Evolutionary conservation across 495 filamentous ascomycete genomes (phyloP), one percentile per base, ranked within the genome.

Genomic region (Hypoxylon crocopeplum): DNA sequence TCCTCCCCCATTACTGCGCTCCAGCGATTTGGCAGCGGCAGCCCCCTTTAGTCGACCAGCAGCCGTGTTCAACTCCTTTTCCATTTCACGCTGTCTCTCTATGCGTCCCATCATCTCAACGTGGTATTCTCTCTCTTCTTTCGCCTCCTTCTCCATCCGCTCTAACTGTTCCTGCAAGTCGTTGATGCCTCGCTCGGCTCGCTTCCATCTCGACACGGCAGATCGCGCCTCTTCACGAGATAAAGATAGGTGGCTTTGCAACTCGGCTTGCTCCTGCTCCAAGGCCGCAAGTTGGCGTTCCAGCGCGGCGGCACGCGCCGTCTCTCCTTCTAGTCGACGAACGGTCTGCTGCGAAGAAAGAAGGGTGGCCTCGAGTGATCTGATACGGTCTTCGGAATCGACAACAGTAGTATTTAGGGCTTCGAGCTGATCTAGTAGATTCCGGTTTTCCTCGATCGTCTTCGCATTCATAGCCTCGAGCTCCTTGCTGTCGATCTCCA

Each of bases 111-210:
- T 77, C 22, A 96, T 75, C 65, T 97, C 92, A 19, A 84, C 77
- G 69, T 97, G 92, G 16, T 89, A 81, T 48, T 91, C 88, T 22
- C 87, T 84, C 74, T 98, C 93, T 58, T 94, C 86, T 40, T 79
- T 81, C 6, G 92, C 86, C 67, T 97, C 93, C 55, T 81, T 83
- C 69, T 97, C 92, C 57, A 98, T 95, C 34, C 84, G 79, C 64
- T 97, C 93, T 6, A 98, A 81, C 68, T 97, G 91, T 32, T 93
- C 90, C 63, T 93, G 86, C 7, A 97, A 75, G 38, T 88, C 83
- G 15, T 72, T 77, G 27, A 97, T 77, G 1, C 84, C 86, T 25
- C 80, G 77, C 72, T 98, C 90, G 2, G 93, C 91, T 66, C 86
- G 81, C 70, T 83, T 87, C 90, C 91, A 97, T 37, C 92, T 81